Evolutionary conservation across 2,329 filamentous ascomycete genomes (phyloP), one percentile per base, ranked within the genome.

Genomic region (Fusarium pseudoanthophilum): DNA sequence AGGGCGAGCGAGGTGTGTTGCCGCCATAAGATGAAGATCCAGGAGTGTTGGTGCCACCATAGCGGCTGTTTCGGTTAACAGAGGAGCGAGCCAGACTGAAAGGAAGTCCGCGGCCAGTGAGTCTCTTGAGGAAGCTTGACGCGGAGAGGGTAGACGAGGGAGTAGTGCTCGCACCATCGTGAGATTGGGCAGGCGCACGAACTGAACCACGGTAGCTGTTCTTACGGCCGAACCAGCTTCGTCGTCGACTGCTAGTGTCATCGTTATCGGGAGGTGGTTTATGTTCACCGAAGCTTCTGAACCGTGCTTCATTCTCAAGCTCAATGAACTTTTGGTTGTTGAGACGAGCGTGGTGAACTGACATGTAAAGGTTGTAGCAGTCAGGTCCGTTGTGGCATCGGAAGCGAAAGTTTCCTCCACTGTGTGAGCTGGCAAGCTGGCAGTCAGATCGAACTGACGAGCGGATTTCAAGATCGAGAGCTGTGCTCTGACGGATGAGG

Each of bases 381-480:
- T 98, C 95, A 48, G 90, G 88, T 5, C 91, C 87, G 52, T 89
- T 93, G 46, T 92, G 87, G 53, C 94, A 94, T 46, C 96, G 92
- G 88, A 98, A 96, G 86, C 97, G 95, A 84, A 97, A 93, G 80
- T 97, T 96, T 77, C 85, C 87, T 37, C 87, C 87, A 20, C 91
- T 92, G 57, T 92, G 88, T 20, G 78, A 79, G 84, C 84, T 88
- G 67, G 87, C 88, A 64, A 97, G 88, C 76, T 90, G 89, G 10
- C 93, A 95, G 71, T 93, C 87, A 28, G 87, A 82, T 48, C 93
- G 92, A 32, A 95, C 92, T 4, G 94, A 94, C 11, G 95, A 98
- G 56, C 95, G 92, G 73, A 99, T 94, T 74, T 97, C 96, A 60
- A 99, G 93, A 80, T 99, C 96, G 37, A 99, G 89, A 7, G 93